Percentiles rank a stretch among this genome's conserved stretches.
Evolutionary conservation across 495 filamentous ascomycete species (phyloP).

Genomic region (Aspergillus sclerotiicarbonarius): DNA sequence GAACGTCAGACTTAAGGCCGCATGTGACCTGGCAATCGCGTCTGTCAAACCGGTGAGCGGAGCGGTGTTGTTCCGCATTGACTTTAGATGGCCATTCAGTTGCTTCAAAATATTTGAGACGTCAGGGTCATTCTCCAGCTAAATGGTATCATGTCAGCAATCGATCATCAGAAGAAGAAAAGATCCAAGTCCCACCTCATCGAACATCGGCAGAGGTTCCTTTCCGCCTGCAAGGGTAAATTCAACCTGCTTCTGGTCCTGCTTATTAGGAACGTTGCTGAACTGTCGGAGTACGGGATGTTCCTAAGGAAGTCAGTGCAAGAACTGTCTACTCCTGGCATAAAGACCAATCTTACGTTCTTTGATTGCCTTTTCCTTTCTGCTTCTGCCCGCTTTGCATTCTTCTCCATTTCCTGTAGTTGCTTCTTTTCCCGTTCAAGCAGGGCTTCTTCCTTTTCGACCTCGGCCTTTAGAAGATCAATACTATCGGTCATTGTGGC

Average conservation of each 20-base stretch:
- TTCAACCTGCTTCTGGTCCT: conserved; percentile 20
- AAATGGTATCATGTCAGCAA: conserved; percentile 8
- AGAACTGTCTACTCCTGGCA: too few species aligned
- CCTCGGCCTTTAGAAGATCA: conserved; percentile 52
- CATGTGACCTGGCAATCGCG: conserved; percentile 49
- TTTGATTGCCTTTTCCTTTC: conserved; percentile 45
- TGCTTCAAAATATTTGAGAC: conserved; percentile 38
- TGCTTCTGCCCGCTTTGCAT: conserved; percentile 48
- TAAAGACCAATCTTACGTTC: conserved; percentile 33
- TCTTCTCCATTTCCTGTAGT: conserved; percentile 52
- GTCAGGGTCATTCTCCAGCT: conserved; percentile 46
- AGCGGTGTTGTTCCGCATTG: conserved; percentile 54
- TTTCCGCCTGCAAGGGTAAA: conserved; percentile 29
- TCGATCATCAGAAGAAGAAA: conserved; percentile 4
- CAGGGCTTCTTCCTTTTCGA: conserved; percentile 51
- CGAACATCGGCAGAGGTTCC: conserved; percentile 24
- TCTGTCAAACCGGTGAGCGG: conserved; percentile 51
- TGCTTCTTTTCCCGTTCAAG: conserved; percentile 50
- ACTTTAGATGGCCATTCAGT: conserved; percentile 55
- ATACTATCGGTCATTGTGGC: conserved; percentile 54
- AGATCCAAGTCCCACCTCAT: conserved; percentile 28
- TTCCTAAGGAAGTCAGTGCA: conserved; percentile 27
- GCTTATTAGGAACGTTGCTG: conserved; percentile 19
- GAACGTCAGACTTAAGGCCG: conserved; percentile 46
- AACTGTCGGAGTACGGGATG: conserved; percentile 42